A percentile compares a stretch with the other conserved stretches of the same genome.
Conservation (phyloP, 139 green algal genomes). For the Haematococcus lacustris region DNA sequence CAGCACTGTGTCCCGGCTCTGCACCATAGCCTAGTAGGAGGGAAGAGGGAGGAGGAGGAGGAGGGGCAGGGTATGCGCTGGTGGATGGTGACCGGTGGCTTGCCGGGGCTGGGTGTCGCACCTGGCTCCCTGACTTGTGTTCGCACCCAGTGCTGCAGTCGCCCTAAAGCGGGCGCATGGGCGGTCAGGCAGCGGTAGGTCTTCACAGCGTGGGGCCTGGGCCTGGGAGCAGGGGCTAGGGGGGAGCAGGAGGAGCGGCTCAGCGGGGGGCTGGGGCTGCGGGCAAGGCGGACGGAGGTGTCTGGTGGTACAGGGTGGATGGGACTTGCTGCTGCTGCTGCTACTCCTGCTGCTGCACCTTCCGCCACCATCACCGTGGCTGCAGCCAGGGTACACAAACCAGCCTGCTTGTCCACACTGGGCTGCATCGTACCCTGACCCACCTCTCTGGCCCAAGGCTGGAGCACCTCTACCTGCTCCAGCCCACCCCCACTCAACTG, state of each 20-base stretch:
- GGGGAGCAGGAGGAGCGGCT: neutral
- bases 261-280: neutral
- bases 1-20: neutral
- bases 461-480: neutral
- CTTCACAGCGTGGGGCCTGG: neutral
- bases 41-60: too few relatives aligned
- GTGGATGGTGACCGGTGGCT: too few relatives aligned
- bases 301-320: neutral
- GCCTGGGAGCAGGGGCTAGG: neutral
- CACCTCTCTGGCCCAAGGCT: constrained; percentile 1
- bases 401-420: neutral
- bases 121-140: neutral
- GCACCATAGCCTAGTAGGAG: too few relatives aligned
- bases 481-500: neutral
- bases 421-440: too few relatives aligned
- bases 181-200: neutral
- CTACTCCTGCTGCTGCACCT: neutral
- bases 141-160: neutral
- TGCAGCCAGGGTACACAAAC: too few relatives aligned
- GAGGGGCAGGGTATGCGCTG: too few relatives aligned
- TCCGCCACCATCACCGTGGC: too few relatives aligned
- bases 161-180: neutral
- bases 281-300: neutral
- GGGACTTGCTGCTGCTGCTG: neutral
- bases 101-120: neutral